Conservation (phyloP, 352 stramenopile species). For the Poterioochromonas sp. region DNA sequence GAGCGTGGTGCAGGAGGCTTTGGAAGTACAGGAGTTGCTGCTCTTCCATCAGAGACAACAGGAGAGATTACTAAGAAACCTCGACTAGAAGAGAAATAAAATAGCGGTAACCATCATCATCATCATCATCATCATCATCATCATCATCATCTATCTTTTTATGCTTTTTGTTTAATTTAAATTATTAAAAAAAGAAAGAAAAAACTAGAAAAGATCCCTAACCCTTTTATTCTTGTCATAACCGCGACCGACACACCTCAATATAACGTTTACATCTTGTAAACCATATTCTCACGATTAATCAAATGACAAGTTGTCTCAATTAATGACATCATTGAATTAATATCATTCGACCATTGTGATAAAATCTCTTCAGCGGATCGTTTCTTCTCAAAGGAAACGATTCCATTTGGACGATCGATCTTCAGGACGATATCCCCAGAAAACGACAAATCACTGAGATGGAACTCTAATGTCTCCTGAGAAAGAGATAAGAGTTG, state of each 20-base stretch:
- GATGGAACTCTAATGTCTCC: slow-evolving; percentile 52
- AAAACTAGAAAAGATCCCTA: not conserved
- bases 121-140: too few relatives aligned
- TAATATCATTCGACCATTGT: slow-evolving; percentile 91
- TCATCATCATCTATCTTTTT: too few relatives aligned
- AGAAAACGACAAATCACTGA: slow-evolving; percentile 71
- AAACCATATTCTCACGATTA: slow-evolving; percentile 97
- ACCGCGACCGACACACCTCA: not conserved
- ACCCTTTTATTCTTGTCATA: not conserved
- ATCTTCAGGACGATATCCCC: slow-evolving; percentile 91
- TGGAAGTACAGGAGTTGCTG: slow-evolving; percentile 71
- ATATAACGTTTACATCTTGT: slow-evolving; percentile 62
- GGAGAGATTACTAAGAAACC: not conserved
- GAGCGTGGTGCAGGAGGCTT: slow-evolving; percentile 83
- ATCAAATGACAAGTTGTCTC: slow-evolving; percentile 96
- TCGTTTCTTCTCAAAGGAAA: slow-evolving; percentile 79
- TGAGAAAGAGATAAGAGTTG: slow-evolving; percentile 80
- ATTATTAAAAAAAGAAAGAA: slow-evolving; percentile 6
- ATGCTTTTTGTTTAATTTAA: too few relatives aligned
- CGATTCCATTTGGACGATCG: slow-evolving; percentile 87
- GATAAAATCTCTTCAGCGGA: slow-evolving; percentile 82
- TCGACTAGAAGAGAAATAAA: not conserved
- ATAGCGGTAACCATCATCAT: too few relatives aligned
- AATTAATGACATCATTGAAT: slow-evolving; percentile 83
- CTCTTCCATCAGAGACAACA: not conserved